phyloP scores from a whole-genome alignment of 116 monocot species.

The Posidonia oceanica region DNA sequence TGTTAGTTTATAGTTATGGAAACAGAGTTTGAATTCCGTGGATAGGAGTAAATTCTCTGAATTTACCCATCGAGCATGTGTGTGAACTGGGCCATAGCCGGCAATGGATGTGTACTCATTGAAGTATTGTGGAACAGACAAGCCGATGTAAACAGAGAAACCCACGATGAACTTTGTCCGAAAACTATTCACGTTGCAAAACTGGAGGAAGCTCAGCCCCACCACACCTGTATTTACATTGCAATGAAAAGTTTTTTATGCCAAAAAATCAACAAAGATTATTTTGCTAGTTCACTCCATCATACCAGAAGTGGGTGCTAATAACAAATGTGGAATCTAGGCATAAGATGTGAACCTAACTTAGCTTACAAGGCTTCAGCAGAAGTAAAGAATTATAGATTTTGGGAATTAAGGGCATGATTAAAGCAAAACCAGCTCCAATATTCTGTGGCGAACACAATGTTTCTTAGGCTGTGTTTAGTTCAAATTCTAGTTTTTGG shows the following conservation, averaged over 20 bases:
- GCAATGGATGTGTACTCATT: slow-evolving; percentile 72
- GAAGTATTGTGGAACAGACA: no score
- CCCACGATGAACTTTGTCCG: slow-evolving; percentile 83
- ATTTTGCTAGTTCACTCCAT: no score
- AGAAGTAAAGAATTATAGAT: no score
- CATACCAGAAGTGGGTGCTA: background rate
- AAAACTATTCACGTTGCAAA: slow-evolving; percentile 86
- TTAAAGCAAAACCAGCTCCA: background rate
- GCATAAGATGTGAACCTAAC: no score
- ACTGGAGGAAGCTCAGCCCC: slow-evolving; percentile 85
- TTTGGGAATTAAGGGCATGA: background rate
- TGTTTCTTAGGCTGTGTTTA: no score
- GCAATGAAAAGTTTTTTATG: background rate
- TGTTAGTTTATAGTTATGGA: background rate
- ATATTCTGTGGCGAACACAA: no score
- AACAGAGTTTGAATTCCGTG: background rate
- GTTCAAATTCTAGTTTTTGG: no score
- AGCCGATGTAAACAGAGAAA: slow-evolving; percentile 70
- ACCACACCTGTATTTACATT: slow-evolving; percentile 37
- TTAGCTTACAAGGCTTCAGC: no score
- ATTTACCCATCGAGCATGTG: slow-evolving; percentile 74
- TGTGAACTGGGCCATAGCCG: slow-evolving; percentile 80
- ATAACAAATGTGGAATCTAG: no score
- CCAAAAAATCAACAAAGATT: no score
- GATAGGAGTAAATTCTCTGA: background rate